Evolutionary conservation across 2,329 filamentous ascomycete genomes (phyloP).

Genomic region (Phialophora tarda): DNA sequence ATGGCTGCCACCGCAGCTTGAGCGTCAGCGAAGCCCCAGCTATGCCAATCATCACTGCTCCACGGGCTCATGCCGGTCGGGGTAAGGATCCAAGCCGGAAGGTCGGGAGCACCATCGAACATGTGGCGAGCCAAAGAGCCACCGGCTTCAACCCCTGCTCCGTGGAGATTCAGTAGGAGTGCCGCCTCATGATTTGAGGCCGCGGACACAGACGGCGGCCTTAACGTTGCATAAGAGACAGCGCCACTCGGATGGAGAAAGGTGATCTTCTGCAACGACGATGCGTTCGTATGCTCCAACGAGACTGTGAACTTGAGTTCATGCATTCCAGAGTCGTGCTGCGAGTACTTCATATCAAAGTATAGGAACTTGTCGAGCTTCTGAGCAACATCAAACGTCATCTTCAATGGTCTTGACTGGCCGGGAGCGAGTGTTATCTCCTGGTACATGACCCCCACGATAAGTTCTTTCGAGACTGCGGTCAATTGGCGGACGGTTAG

Average conservation of each 20-base stretch:
- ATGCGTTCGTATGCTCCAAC: constrained; percentile 39
- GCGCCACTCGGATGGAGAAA: constrained; percentile 60
- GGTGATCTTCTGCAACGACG: constrained; percentile 59
- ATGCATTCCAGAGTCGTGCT: not conserved
- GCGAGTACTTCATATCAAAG: constrained; percentile 21
- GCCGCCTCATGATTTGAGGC: constrained; percentile 42
- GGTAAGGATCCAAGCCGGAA: constrained; percentile 62
- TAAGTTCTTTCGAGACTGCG: not conserved
- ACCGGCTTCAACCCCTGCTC: constrained; percentile 63
- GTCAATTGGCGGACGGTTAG: constrained; percentile 19
- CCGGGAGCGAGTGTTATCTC: constrained; percentile 37
- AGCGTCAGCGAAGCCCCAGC: constrained; percentile 63
- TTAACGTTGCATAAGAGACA: constrained; percentile 63
- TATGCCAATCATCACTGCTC: constrained; percentile 68
- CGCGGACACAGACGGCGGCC: constrained; percentile 56
- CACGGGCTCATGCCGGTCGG: constrained; percentile 64
- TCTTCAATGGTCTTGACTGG: constrained; percentile 45
- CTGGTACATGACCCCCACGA: constrained; percentile 10
- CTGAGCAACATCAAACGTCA: constrained; percentile 15
- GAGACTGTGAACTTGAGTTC: constrained; percentile 35
- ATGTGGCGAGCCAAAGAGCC: constrained; percentile 53
- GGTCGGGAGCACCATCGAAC: constrained; percentile 57
- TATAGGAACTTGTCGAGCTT: constrained; percentile 14
- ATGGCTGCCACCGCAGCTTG: constrained; percentile 59
- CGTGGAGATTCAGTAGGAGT: constrained; percentile 60